Base-by-base conservation (phyloP, 164 flowering plant species). In the Annona cherimola region DNA sequence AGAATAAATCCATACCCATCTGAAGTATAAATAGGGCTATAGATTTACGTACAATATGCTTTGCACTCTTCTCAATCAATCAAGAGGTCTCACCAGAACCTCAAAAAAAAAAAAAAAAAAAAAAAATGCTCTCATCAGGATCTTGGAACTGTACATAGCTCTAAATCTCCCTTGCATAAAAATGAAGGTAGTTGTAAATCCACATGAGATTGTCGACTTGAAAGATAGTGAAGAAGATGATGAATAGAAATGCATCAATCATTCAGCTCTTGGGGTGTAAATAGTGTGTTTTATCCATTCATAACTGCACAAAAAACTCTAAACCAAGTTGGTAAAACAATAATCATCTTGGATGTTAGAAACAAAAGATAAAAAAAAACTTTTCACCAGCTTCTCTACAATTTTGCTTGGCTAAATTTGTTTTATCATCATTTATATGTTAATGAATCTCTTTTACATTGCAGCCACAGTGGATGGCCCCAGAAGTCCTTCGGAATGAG, bases 391-490 rank as follows among this genome's bases (percentile, higher is more conserved):
- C 2, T 8, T 7, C 19, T 42, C 16, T 42, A 42, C 16, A 12
- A 42, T 66, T 42, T 66, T 42, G 26, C 41, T 7, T 42, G 18
- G 44, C 4, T 7, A 9, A 50, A 50, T 42, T 66, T 66, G 19
- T 12, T 9, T 66, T 20, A 2, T 62, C 65, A 35, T 20, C 42
- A 0, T 39, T 20, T 62, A 20, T 12, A 20, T 62, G 41, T 26
- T 62, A 41, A 62, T 62, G 65, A 62, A 62, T 11, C 67, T 40
- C 35, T 63, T 62, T n/a, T 42, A 12, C 61, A 9, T 73, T 73
- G 84, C 96, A 92, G 98, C 96, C 97, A 61, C 92, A 90, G 74
- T 92, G 97, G 97, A 92, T 92, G 97, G 97, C 97, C 62, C 97
- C 98, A 65, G 98, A 92, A 89, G 88, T 92, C 50, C 96, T 92